These are phyloP conservation scores for Fusarium dimerum DNA, from an alignment of 2,329 filamentous ascomycete genomes.

Conservation along the genomic window DNA sequence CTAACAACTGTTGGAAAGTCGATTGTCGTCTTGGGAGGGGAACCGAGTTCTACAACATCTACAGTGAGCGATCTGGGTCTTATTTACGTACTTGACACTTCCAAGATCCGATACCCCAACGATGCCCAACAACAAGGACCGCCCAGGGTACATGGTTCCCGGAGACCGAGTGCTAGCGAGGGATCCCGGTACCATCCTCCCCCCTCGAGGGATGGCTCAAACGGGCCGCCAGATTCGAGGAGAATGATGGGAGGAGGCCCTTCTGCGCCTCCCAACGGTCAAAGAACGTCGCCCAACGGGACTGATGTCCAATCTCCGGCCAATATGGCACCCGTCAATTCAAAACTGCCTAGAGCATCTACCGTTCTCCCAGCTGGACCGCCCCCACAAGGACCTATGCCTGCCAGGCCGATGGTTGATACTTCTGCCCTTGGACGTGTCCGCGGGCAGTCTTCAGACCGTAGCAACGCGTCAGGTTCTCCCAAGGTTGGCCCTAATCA, in stretches of 20 bases:
- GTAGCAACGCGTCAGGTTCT: constrained; percentile 39
- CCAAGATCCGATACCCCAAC: constrained; percentile 94
- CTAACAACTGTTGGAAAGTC: constrained; percentile 96
- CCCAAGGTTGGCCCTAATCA: constrained; percentile 37
- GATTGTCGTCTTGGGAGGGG: constrained; percentile 88
- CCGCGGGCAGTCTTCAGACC: constrained; percentile 53
- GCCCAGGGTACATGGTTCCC: constrained; percentile 41
- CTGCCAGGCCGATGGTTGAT: constrained; percentile 47
- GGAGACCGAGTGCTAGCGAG: constrained; percentile 47
- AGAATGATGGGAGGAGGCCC: constrained; percentile 40
- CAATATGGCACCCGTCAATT: constrained; percentile 35
- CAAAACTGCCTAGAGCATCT: constrained; percentile 37
- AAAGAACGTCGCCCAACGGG: constrained; percentile 40
- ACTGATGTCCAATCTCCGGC: constrained; percentile 40
- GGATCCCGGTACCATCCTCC: constrained; percentile 42
- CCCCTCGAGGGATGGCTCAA: constrained; percentile 49
- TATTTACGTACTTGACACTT: constrained; percentile 90
- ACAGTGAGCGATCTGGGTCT: constrained; percentile 83
- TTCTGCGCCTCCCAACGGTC: constrained; percentile 42
- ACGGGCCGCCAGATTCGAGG: constrained; percentile 51
- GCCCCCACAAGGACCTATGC: constrained; percentile 56
- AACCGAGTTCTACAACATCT: constrained; percentile 83
- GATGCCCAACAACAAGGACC: constrained; percentile 51
- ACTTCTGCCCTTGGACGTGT: constrained; percentile 43
- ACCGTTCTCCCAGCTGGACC: constrained; percentile 47